Base-by-base conservation (phyloP, 83 land plant genomes). In the Picea abies region DNA sequence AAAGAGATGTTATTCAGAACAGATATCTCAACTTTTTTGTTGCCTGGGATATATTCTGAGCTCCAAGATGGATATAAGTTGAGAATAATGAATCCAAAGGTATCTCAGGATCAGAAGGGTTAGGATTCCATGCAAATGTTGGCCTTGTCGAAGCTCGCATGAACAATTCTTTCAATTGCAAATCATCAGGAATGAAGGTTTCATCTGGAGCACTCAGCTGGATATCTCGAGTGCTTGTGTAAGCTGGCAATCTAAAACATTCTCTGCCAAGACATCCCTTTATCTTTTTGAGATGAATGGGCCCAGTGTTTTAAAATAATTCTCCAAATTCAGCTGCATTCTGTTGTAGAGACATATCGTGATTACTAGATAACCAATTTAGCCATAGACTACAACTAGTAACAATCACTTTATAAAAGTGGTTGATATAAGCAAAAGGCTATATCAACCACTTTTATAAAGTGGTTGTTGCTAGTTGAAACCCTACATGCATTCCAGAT, bases 121-220 rank as follows among this genome's bases (percentile, higher is more conserved):
- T 79, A 49, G 90, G 92, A 81, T 82, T 80, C 92, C 92, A 90
- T 12, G 86, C 83, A 80, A 90, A 90, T 5, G 85, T 25, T 4
- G 87, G 68, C 4, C 11, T 65, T 15, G 41, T 16, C 44, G 84
- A 81, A 23, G 70, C 56, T 11, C 47, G 37, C 17, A 15, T 69
- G 79, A 88, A 84, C 17, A 86, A 39, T 22, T 85, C 85, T 81
- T 90, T 90, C 67, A 90, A 65, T 14, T 63, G 76, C 11, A 90
- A 83, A 71, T 88, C 92, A 81, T 90, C 90, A 1, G 84, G 84
- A 60, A 90, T 82, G 63, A 90, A 88, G 60, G 86, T 88, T 81
- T 90, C 88, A 20, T 49, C 15, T 73, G 83, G 88, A 44, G 83
- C 61, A 16, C 65, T 6, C 16, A 90, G 29, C 37, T 26, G 4